phyloP scores from a whole-genome alignment of 2,329 filamentous ascomycete genomes.

The Fusarium graminum region DNA sequence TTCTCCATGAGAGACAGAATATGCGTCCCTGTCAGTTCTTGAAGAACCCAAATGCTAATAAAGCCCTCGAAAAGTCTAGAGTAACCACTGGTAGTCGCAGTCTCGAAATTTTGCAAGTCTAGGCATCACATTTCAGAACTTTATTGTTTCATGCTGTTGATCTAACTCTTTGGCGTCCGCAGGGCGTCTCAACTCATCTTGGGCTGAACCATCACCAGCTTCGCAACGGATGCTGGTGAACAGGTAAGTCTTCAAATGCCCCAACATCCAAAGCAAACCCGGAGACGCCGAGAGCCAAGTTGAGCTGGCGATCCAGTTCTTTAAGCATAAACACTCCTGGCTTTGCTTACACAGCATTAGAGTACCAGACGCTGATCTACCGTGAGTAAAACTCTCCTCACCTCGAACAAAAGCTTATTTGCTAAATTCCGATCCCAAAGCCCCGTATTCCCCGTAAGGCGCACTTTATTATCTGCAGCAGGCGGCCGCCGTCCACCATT shows the following conservation, averaged over 20 bases:
- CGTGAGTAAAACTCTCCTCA: too few species aligned
- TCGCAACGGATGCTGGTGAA: too few species aligned
- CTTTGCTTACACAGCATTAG: too few species aligned
- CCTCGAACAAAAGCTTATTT: not conserved
- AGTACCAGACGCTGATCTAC: too few species aligned
- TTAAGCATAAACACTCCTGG: too few species aligned
- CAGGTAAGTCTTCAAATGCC: too few species aligned
- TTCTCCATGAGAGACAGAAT: not conserved
- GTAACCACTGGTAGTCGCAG: not conserved
- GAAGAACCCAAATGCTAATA: not conserved
- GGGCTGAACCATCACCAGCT: not conserved
- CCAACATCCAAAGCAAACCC: too few species aligned
- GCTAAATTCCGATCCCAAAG: not conserved
- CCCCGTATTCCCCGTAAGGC: not conserved
- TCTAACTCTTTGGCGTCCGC: not conserved
- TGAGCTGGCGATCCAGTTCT: too few species aligned
- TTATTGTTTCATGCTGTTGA: not conserved
- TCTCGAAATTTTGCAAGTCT: not conserved
- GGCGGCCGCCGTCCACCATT: constrained; percentile 3
- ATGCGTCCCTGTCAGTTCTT: not conserved
- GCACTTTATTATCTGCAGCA: not conserved
- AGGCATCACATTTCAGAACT: not conserved
- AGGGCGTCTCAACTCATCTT: not conserved
- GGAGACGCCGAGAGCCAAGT: too few species aligned
- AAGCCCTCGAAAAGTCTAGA: not conserved